phyloP scores from a whole-genome alignment of 2,329 filamentous ascomycete genomes.

The Zasmidium citrigriseum region DNA sequence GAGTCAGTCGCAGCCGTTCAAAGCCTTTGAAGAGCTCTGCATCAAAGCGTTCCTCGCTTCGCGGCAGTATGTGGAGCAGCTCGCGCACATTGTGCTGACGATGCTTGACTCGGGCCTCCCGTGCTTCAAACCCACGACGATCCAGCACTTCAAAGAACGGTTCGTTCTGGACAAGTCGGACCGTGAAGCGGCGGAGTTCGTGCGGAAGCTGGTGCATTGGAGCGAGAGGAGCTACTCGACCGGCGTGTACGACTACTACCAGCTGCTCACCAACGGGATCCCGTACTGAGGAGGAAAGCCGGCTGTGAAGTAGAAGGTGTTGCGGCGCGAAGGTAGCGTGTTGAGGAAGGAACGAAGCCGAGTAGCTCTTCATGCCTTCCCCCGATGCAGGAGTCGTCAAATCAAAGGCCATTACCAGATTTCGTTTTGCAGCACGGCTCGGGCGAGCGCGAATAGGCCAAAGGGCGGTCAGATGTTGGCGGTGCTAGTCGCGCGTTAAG shows the following conservation, averaged over 20 bases:
- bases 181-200: conserved; percentile 90
- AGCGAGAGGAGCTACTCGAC: conserved; percentile 90
- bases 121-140: conserved; percentile 95
- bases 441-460: too few species aligned
- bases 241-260: conserved; percentile 96
- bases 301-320: not conserved
- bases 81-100: conserved; percentile 83
- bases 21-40: conserved; percentile 94
- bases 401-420: too few species aligned
- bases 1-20: conserved; percentile 82
- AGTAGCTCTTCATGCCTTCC: not conserved
- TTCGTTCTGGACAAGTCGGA: conserved; percentile 93
- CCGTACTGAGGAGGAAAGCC: conserved; percentile 64
- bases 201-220: conserved; percentile 84
- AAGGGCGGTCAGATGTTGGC: too few species aligned
- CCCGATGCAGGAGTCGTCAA: too few species aligned
- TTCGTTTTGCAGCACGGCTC: too few species aligned
- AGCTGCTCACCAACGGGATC: conserved; percentile 94
- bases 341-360: not conserved
- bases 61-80: conserved; percentile 82
- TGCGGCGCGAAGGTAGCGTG: not conserved
- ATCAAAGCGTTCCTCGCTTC: conserved; percentile 92
- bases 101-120: conserved; percentile 97
- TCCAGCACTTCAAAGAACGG: conserved; percentile 86
- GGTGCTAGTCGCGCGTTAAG: not conserved